These are phyloP conservation scores for Mycosphaerella sp. DNA, from an alignment of 2,329 filamentous ascomycete genomes.

Conservation along the genomic window DNA sequence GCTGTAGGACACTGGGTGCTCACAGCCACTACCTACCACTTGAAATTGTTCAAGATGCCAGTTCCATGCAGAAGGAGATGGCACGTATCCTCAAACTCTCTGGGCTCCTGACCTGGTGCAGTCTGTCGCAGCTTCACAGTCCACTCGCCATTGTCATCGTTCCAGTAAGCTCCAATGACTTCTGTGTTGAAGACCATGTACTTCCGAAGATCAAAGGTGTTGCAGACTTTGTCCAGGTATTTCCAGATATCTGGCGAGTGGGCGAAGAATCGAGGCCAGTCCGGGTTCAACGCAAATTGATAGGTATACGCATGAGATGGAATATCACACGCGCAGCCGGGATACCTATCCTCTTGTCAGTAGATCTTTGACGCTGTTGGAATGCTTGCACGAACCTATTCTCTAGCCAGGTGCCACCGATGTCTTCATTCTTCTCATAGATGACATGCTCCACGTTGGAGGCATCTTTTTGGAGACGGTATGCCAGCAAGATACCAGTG, in stretches of 20 bases:
- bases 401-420: conserved; percentile 44
- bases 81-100: conserved; percentile 41
- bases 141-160: conserved; percentile 46
- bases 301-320: conserved; percentile 32
- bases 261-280: conserved; percentile 45
- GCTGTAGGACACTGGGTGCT: too few species aligned
- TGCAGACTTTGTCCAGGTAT: conserved; percentile 45
- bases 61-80: conserved; percentile 41
- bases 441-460: conserved; percentile 43
- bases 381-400: conserved; percentile 33
- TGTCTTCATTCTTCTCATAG: conserved; percentile 44
- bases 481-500: conserved; percentile 44
- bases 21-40: conserved; percentile 8
- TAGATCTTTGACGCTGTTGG: not conserved
- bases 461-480: conserved; percentile 43
- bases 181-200: conserved; percentile 49
- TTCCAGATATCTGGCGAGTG: conserved; percentile 44
- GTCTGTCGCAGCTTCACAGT: conserved; percentile 43
- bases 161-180: conserved; percentile 44
- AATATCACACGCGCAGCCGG: conserved; percentile 41
- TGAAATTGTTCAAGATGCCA: conserved; percentile 34
- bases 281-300: conserved; percentile 32
- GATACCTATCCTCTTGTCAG: conserved; percentile 13
- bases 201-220: conserved; percentile 45
- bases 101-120: conserved; percentile 29